These are phyloP conservation scores for Corchorus capsularis DNA, from an alignment of 345 rosid genomes.

Conservation along the genomic window DNA sequence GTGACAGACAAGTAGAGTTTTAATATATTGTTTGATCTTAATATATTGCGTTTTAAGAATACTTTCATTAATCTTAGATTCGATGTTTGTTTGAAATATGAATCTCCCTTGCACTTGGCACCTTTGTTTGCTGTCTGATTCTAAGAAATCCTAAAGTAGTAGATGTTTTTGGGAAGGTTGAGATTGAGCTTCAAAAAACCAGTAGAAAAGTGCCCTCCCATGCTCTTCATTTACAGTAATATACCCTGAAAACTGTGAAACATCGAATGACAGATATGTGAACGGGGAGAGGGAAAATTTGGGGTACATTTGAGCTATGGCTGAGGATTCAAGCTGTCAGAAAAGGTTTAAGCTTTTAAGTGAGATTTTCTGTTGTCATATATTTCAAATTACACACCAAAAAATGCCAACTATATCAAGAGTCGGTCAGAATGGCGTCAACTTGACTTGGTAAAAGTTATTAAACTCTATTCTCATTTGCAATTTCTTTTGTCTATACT, in stretches of 20 bases:
- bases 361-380: neutral
- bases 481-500: constrained; percentile 1
- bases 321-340: neutral
- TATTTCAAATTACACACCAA: constrained; percentile 1
- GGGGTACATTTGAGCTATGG: neutral
- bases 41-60: neutral
- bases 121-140: no score
- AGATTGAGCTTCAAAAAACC: constrained; percentile 71
- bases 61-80: neutral
- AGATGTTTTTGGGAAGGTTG: constrained; percentile 36
- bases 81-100: neutral
- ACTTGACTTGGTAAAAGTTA: neutral
- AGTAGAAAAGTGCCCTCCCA: constrained; percentile 68
- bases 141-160: no score
- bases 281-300: neutral
- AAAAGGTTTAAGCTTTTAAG: neutral
- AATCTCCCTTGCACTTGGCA: neutral
- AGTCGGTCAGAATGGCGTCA: neutral
- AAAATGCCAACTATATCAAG: neutral
- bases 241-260: constrained; percentile 70
- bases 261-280: neutral
- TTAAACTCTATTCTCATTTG: neutral
- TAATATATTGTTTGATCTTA: neutral
- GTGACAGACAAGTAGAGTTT: neutral
- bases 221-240: constrained; percentile 51